Base-by-base conservation (phyloP, 78 protist genomes). In the Dictyostelium capitatum region DNA sequence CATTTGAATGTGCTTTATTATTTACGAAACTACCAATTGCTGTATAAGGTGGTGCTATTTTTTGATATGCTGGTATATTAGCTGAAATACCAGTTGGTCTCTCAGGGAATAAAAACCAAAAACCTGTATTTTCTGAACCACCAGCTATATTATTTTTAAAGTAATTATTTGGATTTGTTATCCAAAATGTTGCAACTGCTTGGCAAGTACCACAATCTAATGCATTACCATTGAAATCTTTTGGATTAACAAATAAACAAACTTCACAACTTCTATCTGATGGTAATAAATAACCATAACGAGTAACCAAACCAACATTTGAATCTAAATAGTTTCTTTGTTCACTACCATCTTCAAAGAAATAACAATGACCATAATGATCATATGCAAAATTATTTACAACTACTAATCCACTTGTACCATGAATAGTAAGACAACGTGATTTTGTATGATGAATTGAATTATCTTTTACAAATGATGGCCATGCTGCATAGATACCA, bases 311-410 rank as follows among this genome's bases (percentile, higher is more conserved):
- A 51, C 93, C 95, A 25, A 91, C 89, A 50, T 91, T 91, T 10
- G 82, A 73, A 17, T 91, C 95, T 32, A 91, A 53, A 57, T 83
- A 82, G 28, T 91, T 91, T 69, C 95, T 83, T 67, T 72, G 74
- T 67, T 91, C 95, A 41, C 82, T 69, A 28, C 84, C 95, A 69
- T 91, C 95, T 43, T 91, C 95, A 80, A 91, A 91, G 83, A 91
- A 91, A 59, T 83, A 79, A 28, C 95, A 91, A 79, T 91, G 95
- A 14, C 95, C 95, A 77, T 46, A 30, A 62, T 74, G 62, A 77
- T 87, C 93, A 14, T 47, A 87, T 4, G 93, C 93, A 87, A 87
- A 87, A 69, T 87, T 87, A 47, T 77, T 87, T 4, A 87, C 93
- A 15, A 64, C 93, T 8, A 87, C 19, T 1, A 87, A 32, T 65